Conservation (phyloP, 164 flowering plant genomes). For the Taxillus chinensis region DNA sequence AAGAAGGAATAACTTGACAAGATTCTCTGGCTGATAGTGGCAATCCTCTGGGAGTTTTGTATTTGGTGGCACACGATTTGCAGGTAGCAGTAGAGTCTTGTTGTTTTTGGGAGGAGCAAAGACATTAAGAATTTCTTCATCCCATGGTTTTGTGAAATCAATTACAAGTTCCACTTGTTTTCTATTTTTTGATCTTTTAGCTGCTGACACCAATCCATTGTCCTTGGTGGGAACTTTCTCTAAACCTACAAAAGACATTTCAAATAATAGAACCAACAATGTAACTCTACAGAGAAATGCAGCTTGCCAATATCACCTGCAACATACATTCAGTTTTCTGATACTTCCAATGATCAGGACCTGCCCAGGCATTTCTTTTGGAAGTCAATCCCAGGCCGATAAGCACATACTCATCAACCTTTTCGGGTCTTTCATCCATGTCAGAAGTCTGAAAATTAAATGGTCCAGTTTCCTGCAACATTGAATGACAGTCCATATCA, state of each 20-base stretch:
- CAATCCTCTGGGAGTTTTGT: slow-evolving; percentile 92
- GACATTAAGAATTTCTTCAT: slow-evolving; percentile 44
- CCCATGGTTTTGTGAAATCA: slow-evolving; percentile 54
- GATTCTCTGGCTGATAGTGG: slow-evolving; percentile 93
- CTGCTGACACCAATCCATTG: slow-evolving; percentile 29
- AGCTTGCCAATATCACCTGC: neutral
- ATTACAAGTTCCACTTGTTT: slow-evolving; percentile 49
- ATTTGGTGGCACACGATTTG: slow-evolving; percentile 49
- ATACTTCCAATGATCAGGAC: slow-evolving; percentile 98
- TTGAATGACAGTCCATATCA: neutral
- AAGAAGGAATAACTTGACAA: slow-evolving; percentile 86
- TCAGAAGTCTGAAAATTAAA: slow-evolving; percentile 29
- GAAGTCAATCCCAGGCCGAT: slow-evolving; percentile 53
- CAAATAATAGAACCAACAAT: neutral
- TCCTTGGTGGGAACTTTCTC: slow-evolving; percentile 31
- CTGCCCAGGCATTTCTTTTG: slow-evolving; percentile 94
- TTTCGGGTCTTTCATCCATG: slow-evolving; percentile 41
- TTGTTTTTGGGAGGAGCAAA: slow-evolving; percentile 84
- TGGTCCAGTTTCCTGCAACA: slow-evolving; percentile 45
- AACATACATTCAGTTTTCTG: slow-evolving; percentile 56
- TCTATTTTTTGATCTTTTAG: slow-evolving; percentile 47
- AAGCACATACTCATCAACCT: slow-evolving; percentile 48
- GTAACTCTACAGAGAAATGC: neutral
- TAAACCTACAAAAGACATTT: slow-evolving; percentile 27
- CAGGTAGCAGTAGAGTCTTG: slow-evolving; percentile 58